Evolutionary conservation across 495 filamentous ascomycete species (phyloP).

Genomic region (Monascus purpureus): DNA sequence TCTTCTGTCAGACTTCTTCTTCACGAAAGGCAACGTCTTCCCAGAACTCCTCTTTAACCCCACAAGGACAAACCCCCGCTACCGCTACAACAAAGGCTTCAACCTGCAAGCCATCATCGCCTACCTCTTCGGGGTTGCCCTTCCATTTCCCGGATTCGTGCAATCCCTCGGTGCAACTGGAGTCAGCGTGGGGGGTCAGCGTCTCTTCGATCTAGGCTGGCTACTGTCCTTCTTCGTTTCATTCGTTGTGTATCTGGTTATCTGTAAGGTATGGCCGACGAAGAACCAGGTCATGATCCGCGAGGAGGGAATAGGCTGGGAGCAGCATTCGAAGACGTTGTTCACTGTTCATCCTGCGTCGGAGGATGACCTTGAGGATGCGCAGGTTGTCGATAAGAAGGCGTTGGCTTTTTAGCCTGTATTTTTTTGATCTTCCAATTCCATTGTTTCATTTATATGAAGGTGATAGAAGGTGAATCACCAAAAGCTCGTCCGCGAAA

Average conservation of each 20-base stretch:
- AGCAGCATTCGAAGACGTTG: no score
- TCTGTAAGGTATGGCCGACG: slow-evolving; percentile 27
- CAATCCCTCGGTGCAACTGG: slow-evolving; percentile 16
- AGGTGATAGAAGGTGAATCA: no score
- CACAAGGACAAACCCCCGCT: slow-evolving; percentile 14
- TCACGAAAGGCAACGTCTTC: slow-evolving; percentile 40
- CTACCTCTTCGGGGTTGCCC: slow-evolving; percentile 40
- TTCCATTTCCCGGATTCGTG: slow-evolving; percentile 38
- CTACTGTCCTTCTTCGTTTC: slow-evolving; percentile 20
- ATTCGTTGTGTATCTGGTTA: slow-evolving; percentile 20
- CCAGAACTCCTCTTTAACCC: slow-evolving; percentile 24
- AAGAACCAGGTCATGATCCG: slow-evolving; percentile 7
- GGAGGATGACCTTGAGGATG: no score
- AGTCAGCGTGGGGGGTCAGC: slow-evolving; percentile 15
- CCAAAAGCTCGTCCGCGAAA: no score
- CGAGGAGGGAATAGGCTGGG: neutral
- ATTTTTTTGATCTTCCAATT: no score
- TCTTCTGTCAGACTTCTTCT: no score
- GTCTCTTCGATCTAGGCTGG: slow-evolving; percentile 26
- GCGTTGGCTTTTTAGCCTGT: no score
- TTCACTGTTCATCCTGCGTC: no score
- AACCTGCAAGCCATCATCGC: slow-evolving; percentile 47
- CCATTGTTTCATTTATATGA: no score
- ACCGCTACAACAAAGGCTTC: slow-evolving; percentile 27
- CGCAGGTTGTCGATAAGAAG: no score